Evolutionary conservation across 208 protist genomes (phyloP).

Genomic region (Novymonas esmeraldas): DNA sequence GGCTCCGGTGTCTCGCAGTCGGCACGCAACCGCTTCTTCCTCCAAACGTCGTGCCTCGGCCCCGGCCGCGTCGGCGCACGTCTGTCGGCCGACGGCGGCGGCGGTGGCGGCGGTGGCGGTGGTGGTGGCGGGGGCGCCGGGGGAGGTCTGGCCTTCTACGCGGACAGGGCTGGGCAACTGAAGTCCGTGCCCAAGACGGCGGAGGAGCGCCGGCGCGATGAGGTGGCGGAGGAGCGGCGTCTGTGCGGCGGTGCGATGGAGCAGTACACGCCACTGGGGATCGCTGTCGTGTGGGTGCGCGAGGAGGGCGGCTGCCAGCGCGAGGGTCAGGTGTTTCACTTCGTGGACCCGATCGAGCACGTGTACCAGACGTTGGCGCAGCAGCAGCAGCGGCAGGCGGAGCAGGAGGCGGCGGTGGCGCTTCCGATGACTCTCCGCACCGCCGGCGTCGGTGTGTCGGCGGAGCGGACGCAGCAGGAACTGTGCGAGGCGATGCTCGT

Average conservation of each 20-base stretch:
- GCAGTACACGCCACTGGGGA: slow-evolving; percentile 70
- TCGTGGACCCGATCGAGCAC: slow-evolving; percentile 68
- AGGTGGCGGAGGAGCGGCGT: slow-evolving; percentile 26
- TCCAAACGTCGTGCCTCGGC: slow-evolving; percentile 61
- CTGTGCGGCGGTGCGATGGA: slow-evolving; percentile 49
- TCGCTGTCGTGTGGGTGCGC: slow-evolving; percentile 67
- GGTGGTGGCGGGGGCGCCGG: slow-evolving; percentile 8
- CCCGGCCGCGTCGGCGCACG: slow-evolving; percentile 48
- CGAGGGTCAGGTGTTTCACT: slow-evolving; percentile 70
- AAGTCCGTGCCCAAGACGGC: slow-evolving; percentile 17
- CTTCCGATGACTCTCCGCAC: neutral
- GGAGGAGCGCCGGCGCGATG: slow-evolving; percentile 32
- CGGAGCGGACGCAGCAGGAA: slow-evolving; percentile 45
- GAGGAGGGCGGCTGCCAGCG: slow-evolving; percentile 28
- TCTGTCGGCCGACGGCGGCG: slow-evolving; percentile 2
- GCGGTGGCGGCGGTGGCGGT: too few species aligned
- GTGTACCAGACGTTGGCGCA: slow-evolving; percentile 35
- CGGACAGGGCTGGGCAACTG: slow-evolving; percentile 58
- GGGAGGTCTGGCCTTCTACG: slow-evolving; percentile 64
- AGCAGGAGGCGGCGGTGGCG: slow-evolving; percentile 19
- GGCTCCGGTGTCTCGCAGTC: slow-evolving; percentile 29
- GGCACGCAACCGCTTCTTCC: slow-evolving; percentile 57
- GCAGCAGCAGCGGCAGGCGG: slow-evolving; percentile 27
- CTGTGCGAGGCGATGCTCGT: slow-evolving; percentile 56
- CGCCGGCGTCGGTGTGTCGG: slow-evolving; percentile 9